A percentile compares a stretch with the other conserved stretches of the same genome.
Conservation (phyloP, 805 yeast genomes). For the Nakazawaea holstii region DNA sequence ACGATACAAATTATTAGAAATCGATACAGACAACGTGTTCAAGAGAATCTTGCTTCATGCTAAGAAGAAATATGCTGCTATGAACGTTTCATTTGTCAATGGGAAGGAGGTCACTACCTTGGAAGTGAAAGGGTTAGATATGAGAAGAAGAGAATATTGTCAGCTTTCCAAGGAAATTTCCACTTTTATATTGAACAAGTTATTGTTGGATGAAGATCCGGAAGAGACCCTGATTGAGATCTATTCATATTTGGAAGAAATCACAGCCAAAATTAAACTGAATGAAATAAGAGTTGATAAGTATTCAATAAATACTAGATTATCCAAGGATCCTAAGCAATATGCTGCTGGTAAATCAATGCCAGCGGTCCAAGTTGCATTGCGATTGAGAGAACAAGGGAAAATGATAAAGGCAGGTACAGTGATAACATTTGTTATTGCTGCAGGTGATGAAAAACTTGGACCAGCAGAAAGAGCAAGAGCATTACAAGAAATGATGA, state of each 20-base stretch:
- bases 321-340: slow-evolving; percentile 82
- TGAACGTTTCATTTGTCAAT: slow-evolving; percentile 46
- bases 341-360: slow-evolving; percentile 85
- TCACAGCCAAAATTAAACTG: slow-evolving; percentile 49
- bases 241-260: slow-evolving; percentile 63
- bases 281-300: slow-evolving; percentile 62
- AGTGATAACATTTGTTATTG: slow-evolving; percentile 82
- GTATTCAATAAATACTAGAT: slow-evolving; percentile 76
- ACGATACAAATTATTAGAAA: slow-evolving; percentile 79
- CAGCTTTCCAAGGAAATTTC: slow-evolving; percentile 89
- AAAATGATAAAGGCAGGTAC: slow-evolving; percentile 84
- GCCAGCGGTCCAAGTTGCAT: slow-evolving; percentile 83
- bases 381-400: slow-evolving; percentile 74
- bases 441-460: slow-evolving; percentile 39
- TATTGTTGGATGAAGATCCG: slow-evolving; percentile 69
- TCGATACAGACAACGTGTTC: slow-evolving; percentile 92
- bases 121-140: slow-evolving; percentile 94
- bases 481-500: slow-evolving; percentile 68
- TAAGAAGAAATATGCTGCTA: slow-evolving; percentile 97
- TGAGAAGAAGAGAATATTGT: slow-evolving; percentile 95
- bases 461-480: slow-evolving; percentile 77
- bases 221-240: slow-evolving; percentile 70
- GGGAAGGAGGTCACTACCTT: slow-evolving; percentile 55
- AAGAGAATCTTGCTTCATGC: slow-evolving; percentile 80
- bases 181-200: slow-evolving; percentile 61